Conservation (phyloP, 257 asterid species). For the Ophiorrhiza pumila region DNA sequence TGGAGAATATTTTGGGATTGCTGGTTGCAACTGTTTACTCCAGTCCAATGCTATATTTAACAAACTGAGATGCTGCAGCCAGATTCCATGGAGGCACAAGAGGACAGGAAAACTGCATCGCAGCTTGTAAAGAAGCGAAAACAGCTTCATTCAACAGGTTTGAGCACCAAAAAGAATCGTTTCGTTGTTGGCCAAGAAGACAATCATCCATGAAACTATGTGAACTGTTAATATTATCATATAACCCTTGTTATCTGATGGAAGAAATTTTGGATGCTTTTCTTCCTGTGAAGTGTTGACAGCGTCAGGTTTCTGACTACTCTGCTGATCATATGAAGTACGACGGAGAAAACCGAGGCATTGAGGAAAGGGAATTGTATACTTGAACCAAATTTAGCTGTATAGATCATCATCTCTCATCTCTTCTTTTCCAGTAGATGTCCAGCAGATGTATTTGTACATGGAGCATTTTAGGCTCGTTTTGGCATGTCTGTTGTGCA, state of each 20-base stretch:
- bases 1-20: neutral
- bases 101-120: constrained; percentile 58
- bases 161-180: constrained; percentile 46
- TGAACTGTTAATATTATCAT: neutral
- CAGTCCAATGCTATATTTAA: constrained; percentile 1
- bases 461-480: too few relatives aligned
- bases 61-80: constrained; percentile 47
- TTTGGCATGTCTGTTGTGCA: too few relatives aligned
- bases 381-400: too few relatives aligned
- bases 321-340: too few relatives aligned
- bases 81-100: constrained; percentile 51
- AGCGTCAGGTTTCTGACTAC: neutral
- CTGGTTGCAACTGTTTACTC: neutral
- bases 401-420: too few relatives aligned
- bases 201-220: constrained; percentile 12
- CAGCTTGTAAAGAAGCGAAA: constrained; percentile 66
- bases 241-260: neutral
- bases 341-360: too few relatives aligned
- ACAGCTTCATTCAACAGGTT: constrained; percentile 65
- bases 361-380: too few relatives aligned
- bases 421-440: too few relatives aligned
- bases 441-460: too few relatives aligned
- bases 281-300: neutral
- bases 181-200: constrained; percentile 52
- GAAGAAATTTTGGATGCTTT: neutral